Evolutionary conservation across 352 stramenopile genomes (phyloP).

Genomic region (Pythium utonaiense): DNA sequence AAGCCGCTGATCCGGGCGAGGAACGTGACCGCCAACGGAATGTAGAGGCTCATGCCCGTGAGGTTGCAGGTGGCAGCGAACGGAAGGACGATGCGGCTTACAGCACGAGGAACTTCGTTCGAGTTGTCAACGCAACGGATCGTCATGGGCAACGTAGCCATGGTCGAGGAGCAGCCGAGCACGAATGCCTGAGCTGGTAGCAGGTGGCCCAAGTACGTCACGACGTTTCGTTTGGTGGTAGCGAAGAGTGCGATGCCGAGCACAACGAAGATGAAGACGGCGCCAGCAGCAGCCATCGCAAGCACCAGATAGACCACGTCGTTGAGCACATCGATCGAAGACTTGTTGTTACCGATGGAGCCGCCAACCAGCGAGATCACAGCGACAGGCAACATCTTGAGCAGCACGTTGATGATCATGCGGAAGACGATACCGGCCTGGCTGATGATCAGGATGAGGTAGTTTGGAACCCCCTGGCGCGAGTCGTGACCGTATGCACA

Average conservation of each 20-base stretch:
- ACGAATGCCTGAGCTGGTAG: conserved; percentile 67
- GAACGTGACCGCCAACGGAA: conserved; percentile 62
- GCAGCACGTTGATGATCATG: conserved; percentile 58
- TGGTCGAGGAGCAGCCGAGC: conserved; percentile 64
- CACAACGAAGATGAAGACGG: conserved; percentile 42
- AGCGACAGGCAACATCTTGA: conserved; percentile 62
- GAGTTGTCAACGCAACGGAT: conserved; percentile 70
- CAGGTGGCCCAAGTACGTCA: conserved; percentile 53
- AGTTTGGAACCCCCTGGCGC: conserved; percentile 43
- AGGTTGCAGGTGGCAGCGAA: conserved; percentile 64
- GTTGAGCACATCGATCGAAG: conserved; percentile 33
- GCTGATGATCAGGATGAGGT: conserved; percentile 49
- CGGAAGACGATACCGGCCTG: conserved; percentile 57
- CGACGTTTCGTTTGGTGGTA: conserved; percentile 45
- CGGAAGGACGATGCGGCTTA: conserved; percentile 55
- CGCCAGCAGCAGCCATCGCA: conserved; percentile 36
- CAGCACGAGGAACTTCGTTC: conserved; percentile 45
- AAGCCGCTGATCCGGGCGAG: conserved; percentile 52
- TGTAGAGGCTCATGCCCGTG: conserved; percentile 65
- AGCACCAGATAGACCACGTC: conserved; percentile 44
- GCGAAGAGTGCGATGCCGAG: conserved; percentile 47
- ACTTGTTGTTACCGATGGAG: conserved; percentile 46
- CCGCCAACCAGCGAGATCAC: conserved; percentile 62
- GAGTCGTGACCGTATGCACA: conserved; percentile 51
- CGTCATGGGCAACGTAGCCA: conserved; percentile 69